Evolutionary conservation across 2,329 filamentous ascomycete species (phyloP), one percentile per base, ranked within the genome.

Genomic region (Colletotrichum cereale): DNA sequence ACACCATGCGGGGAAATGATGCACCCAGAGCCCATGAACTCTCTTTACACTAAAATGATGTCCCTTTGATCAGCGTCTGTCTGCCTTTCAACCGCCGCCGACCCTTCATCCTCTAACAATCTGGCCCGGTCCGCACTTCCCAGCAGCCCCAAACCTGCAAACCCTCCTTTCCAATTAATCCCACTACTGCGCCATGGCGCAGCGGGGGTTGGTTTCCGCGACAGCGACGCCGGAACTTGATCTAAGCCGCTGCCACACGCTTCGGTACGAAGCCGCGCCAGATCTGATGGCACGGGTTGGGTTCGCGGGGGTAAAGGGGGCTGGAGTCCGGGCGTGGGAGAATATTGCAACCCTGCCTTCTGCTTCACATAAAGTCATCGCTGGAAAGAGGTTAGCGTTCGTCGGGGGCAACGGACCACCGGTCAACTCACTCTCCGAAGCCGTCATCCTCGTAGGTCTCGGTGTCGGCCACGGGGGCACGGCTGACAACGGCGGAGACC

Each of bases 381-480:
- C 91, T 92, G 67, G 44, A 42, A 38, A 57, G 21, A 14, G 3
- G 73, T 80, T 68, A 80, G 76, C 56, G 61, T 48, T 12, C 38
- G 55, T 14, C n/a, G 10, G 24, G 40, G 56, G 29, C 31, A 31
- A n/a, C 16, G n/a, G 42, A 44, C 12, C 12, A 57, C 60, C 26
- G 18, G 10, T 60, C 12, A 26, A 91, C 94, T 87, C 86, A 94
- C 89, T 97, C 96, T 84, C 93, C 96, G 79, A 94, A 94, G 72
- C 81, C 86, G 50, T 94, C 93, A 66, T 95, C 92, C 38, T 94
- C 93, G 78, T 98, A 97, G 58, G 90, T 86, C 67, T 88, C 89
- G n/a, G 89, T 90, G 81, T 98, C 96, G 21, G 90, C 87, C 61
- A 84, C 83, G 74, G 87, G 87, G 76, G 86, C 82, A 79, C 92